Conservation (phyloP, 345 rosid genomes). For the Ricinus communis region DNA sequence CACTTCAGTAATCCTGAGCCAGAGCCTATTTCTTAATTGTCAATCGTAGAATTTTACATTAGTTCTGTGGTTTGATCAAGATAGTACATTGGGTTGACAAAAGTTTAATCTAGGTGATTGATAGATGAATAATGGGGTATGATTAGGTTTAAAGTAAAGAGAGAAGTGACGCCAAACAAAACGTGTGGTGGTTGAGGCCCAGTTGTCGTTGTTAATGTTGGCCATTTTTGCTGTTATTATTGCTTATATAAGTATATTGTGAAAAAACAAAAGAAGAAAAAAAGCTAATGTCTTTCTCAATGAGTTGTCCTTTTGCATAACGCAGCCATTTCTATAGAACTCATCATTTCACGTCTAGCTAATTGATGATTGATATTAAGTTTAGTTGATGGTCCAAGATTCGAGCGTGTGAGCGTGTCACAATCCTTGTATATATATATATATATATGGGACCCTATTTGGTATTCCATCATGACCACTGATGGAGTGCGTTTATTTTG, state of each 20-base stretch:
- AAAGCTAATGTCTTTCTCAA: not conserved
- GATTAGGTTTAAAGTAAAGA: conserved; percentile 10
- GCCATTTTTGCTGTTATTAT: conserved; percentile 25
- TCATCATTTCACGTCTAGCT: conserved; percentile 1
- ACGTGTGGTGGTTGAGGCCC: conserved; percentile 38
- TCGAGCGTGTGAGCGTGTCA: not conserved
- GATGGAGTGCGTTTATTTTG: conserved; percentile 2
- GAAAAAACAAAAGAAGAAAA: not conserved
- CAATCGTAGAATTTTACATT: no score
- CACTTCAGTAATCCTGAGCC: no score
- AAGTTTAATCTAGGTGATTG: not conserved
- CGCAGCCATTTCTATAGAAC: conserved; percentile 4
- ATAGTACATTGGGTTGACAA: conserved; percentile 1
- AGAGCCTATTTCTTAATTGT: no score
- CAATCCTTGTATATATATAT: not conserved
- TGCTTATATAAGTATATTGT: not conserved
- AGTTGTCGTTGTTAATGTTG: conserved; percentile 41
- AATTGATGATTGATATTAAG: not conserved
- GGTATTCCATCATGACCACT: conserved; percentile 2
- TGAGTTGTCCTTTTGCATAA: not conserved
- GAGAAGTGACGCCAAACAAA: conserved; percentile 16
- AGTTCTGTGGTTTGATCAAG: not conserved
- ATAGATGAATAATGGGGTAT: conserved; percentile 1
- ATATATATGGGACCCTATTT: conserved; percentile 1
- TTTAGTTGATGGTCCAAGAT: not conserved